phyloP scores from a whole-genome alignment of 805 yeast species.

The Saturnispora silvae region DNA sequence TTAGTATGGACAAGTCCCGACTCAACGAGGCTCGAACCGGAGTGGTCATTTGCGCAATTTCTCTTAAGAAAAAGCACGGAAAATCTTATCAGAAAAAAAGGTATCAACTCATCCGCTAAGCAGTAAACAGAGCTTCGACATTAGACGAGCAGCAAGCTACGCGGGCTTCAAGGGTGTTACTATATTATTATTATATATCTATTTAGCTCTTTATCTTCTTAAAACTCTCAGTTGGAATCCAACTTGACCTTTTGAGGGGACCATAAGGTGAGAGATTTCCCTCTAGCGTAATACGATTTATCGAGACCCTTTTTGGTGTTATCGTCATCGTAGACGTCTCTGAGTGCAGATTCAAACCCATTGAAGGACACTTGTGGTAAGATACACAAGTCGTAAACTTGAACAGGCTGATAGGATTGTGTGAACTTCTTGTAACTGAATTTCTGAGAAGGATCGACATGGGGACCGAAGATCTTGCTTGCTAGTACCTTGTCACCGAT shows the following conservation, averaged over 20 bases:
- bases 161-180: too few relatives aligned
- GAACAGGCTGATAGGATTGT: constrained; percentile 23
- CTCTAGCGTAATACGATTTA: constrained; percentile 19
- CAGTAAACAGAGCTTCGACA: too few relatives aligned
- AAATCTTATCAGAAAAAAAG: too few relatives aligned
- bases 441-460: constrained; percentile 12
- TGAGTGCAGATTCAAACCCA: constrained; percentile 18
- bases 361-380: constrained; percentile 24
- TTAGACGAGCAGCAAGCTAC: too few relatives aligned
- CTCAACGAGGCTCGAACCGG: constrained; percentile 6
- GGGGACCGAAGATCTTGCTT: constrained; percentile 21
- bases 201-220: too few relatives aligned
- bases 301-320: constrained; percentile 20
- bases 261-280: constrained; percentile 18
- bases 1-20: neutral
- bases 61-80: neutral
- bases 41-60: constrained; percentile 5
- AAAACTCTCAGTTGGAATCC: constrained; percentile 13
- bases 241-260: constrained; percentile 14
- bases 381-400: constrained; percentile 22
- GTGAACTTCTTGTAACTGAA: constrained; percentile 21
- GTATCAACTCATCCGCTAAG: too few relatives aligned
- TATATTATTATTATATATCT: too few relatives aligned
- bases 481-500: constrained; percentile 8
- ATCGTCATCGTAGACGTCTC: constrained; percentile 20